Conservation (phyloP, 176 grass and related monocot species). For the Ensete glaucum region DNA sequence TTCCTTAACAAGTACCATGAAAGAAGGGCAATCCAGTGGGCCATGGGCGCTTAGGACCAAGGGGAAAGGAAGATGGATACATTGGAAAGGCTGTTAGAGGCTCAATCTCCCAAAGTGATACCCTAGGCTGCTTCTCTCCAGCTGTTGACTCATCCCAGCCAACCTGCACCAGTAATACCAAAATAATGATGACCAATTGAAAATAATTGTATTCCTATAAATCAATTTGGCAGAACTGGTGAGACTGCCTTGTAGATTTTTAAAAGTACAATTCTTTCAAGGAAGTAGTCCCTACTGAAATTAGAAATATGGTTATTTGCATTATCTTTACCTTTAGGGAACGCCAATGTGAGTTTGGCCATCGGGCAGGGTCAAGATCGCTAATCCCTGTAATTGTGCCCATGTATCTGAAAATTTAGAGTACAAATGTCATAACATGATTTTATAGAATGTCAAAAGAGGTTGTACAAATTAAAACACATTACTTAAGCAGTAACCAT, state of each 20-base stretch:
- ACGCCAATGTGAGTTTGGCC: constrained; percentile 98
- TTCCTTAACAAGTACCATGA: background rate
- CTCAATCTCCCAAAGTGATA: constrained; percentile 99
- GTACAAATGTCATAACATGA: background rate
- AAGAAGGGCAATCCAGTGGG: constrained; percentile 80
- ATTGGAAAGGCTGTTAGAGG: constrained; percentile 97
- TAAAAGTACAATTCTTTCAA: background rate
- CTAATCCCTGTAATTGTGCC: constrained; percentile 98
- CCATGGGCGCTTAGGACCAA: constrained; percentile 95
- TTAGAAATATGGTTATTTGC: background rate
- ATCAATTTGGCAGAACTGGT: background rate
- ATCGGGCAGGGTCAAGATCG: constrained; percentile 81
- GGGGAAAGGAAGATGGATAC: constrained; percentile 89
- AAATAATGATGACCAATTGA: background rate
- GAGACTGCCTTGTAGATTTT: background rate
- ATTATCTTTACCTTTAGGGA: constrained; percentile 67
- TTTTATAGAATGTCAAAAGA: background rate
- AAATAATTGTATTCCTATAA: background rate
- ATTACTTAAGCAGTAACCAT: no score
- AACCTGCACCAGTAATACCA: constrained; percentile 47
- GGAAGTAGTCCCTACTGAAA: background rate
- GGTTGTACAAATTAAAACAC: no score
- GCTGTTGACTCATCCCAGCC: constrained; percentile 99
- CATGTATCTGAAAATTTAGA: constrained; percentile 65
- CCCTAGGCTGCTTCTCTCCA: constrained; percentile 92